Percentiles rank a stretch among this genome's conserved stretches.
Evolutionary conservation across 1,284 basidiomycete genomes (phyloP).

Genomic region (Fomitiporia mediterranea): DNA sequence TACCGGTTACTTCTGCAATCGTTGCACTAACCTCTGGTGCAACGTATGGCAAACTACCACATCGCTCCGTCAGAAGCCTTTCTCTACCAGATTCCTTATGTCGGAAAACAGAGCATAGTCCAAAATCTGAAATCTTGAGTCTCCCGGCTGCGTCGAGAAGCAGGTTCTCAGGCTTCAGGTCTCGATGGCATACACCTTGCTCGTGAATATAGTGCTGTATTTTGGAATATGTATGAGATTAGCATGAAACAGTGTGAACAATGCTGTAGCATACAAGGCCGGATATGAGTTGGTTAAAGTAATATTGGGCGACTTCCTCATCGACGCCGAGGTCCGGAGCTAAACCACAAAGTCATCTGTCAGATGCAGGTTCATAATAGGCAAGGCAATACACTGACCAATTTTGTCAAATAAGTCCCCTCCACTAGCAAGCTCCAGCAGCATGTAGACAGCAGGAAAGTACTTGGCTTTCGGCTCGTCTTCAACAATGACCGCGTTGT

Average conservation of each 20-base stretch:
- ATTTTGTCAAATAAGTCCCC: slow-evolving; percentile 99
- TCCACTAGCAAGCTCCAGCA: slow-evolving; percentile 88
- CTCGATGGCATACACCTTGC: slow-evolving; percentile 92
- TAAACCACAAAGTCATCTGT: slow-evolving; percentile 29
- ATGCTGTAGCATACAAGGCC: slow-evolving; percentile 56
- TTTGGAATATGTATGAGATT: slow-evolving; percentile 13
- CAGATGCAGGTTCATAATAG: not conserved
- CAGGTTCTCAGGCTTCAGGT: slow-evolving; percentile 95
- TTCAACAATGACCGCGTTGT: slow-evolving; percentile 75
- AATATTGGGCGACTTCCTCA: slow-evolving; percentile 87
- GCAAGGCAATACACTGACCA: slow-evolving; percentile 44
- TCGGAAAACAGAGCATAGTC: slow-evolving; percentile 87
- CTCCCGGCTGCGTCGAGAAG: slow-evolving; percentile 75
- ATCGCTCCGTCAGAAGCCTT: slow-evolving; percentile 69
- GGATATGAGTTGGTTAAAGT: slow-evolving; percentile 84
- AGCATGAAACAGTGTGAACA: not conserved
- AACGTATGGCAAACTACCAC: slow-evolving; percentile 93
- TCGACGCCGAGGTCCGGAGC: slow-evolving; percentile 85
- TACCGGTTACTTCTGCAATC: not conserved
- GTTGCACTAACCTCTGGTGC: slow-evolving; percentile 74
- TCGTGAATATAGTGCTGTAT: slow-evolving; percentile 76
- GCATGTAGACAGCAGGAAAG: slow-evolving; percentile 84
- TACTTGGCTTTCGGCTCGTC: slow-evolving; percentile 53
- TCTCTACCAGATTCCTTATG: slow-evolving; percentile 82
- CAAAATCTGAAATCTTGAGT: slow-evolving; percentile 95